phyloP scores from a whole-genome alignment of 352 stramenopile species.

The Globisporangium heterothallicum region DNA sequence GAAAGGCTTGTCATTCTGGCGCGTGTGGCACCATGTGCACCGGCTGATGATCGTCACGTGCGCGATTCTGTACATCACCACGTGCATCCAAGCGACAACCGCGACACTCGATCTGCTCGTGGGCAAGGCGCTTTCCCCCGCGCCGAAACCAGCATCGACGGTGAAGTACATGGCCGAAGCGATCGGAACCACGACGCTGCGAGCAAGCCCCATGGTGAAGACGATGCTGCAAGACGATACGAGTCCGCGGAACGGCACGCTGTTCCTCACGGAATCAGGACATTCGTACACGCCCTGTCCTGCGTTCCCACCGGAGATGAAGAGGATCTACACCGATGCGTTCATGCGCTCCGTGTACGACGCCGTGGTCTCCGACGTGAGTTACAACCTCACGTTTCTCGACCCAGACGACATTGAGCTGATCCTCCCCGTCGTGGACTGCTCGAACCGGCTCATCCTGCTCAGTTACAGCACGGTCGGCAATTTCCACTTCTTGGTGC shows the following conservation, averaged over 20 bases:
- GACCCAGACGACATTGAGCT: slow-evolving; percentile 17
- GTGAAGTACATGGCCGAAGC: slow-evolving; percentile 11
- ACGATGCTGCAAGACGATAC: slow-evolving; percentile 20
- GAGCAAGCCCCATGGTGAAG: slow-evolving; percentile 25
- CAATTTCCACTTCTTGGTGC: slow-evolving; percentile 39
- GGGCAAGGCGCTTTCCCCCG: background rate
- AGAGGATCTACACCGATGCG: slow-evolving; percentile 21
- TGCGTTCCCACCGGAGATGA: slow-evolving; percentile 10
- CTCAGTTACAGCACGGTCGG: slow-evolving; percentile 20
- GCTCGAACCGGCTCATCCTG: slow-evolving; percentile 21
- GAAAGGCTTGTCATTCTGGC: background rate
- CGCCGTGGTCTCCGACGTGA: slow-evolving; percentile 9
- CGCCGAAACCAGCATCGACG: slow-evolving; percentile 5
- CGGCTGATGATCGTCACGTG: slow-evolving; percentile 9
- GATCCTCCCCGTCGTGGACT: slow-evolving; percentile 38
- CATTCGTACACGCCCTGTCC: slow-evolving; percentile 19
- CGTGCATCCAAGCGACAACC: slow-evolving; percentile 1
- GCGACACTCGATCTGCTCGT: slow-evolving; percentile 3
- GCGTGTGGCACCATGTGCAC: slow-evolving; percentile 8
- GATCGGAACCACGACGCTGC: slow-evolving; percentile 15
- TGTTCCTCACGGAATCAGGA: slow-evolving; percentile 25
- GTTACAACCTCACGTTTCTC: slow-evolving; percentile 32
- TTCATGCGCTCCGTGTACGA: slow-evolving; percentile 27
- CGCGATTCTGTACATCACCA: slow-evolving; percentile 10
- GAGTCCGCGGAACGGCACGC: slow-evolving; percentile 16